phyloP scores from a whole-genome alignment of 306 rosid genomes.

The Gleditsia sinensis region DNA sequence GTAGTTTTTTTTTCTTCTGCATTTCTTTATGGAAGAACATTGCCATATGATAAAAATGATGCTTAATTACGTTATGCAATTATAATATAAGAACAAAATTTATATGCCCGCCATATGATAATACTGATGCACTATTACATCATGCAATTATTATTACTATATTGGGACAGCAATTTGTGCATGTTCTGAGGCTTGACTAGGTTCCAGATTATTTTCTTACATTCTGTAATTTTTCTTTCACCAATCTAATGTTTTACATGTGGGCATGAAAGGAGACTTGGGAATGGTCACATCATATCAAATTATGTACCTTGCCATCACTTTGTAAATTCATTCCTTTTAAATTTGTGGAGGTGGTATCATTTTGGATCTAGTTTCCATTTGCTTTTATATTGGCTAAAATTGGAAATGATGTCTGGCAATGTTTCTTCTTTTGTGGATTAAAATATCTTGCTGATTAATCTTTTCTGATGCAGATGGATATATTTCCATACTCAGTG shows the following conservation, averaged over 20 bases:
- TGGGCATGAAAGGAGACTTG: background rate
- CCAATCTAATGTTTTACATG: slow-evolving; percentile 34
- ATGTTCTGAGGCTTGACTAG: slow-evolving; percentile 19
- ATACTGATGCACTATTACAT: background rate
- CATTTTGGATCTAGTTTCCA: slow-evolving; percentile 4
- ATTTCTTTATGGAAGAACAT: background rate
- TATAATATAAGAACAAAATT: background rate
- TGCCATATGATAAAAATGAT: background rate
- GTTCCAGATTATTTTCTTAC: background rate
- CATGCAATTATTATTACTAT: slow-evolving; percentile 6
- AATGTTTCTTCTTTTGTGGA: slow-evolving; percentile 33
- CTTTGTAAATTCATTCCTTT: background rate
- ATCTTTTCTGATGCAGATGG: slow-evolving; percentile 75
- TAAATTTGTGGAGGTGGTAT: background rate
- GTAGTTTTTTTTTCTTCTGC: background rate
- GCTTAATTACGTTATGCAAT: background rate
- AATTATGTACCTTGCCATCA: background rate
- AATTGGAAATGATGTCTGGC: slow-evolving; percentile 8
- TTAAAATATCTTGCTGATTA: slow-evolving; percentile 32
- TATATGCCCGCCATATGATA: no score
- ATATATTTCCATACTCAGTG: slow-evolving; percentile 93
- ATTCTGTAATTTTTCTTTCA: slow-evolving; percentile 3
- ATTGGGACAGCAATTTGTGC: slow-evolving; percentile 20
- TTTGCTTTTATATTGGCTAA: slow-evolving; percentile 26
- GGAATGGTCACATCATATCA: slow-evolving; percentile 12